Evolutionary conservation across 2,329 filamentous ascomycete species (phyloP).

Genomic region (Tricladium varicosporioides): DNA sequence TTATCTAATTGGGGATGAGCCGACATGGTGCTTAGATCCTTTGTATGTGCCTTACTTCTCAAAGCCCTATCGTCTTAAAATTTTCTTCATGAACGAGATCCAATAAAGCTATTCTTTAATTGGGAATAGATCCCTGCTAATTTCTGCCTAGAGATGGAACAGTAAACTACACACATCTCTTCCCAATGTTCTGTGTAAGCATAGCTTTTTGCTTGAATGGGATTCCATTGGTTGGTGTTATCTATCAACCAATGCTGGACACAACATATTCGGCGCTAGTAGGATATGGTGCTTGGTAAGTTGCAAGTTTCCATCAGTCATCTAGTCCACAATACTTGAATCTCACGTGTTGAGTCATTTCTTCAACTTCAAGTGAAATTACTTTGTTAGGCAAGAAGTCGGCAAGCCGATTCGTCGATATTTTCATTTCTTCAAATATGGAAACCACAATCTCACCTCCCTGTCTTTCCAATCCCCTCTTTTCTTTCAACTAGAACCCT

Average conservation of each 20-base stretch:
- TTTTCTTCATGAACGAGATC: too few relatives aligned
- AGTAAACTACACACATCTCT: slow-evolving; percentile 78
- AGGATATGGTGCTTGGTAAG: slow-evolving; percentile 61
- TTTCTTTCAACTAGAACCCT: background rate
- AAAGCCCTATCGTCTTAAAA: too few relatives aligned
- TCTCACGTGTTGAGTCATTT: too few relatives aligned
- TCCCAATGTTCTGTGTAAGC: slow-evolving; percentile 79
- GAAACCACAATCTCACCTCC: background rate
- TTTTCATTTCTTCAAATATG: background rate
- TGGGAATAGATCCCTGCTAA: too few relatives aligned
- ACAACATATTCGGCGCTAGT: slow-evolving; percentile 68
- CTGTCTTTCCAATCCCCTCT: background rate
- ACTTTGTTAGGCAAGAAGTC: too few relatives aligned
- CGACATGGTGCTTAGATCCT: slow-evolving; percentile 77
- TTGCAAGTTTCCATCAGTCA: background rate
- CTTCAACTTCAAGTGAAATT: too few relatives aligned
- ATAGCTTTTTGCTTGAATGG: slow-evolving; percentile 65
- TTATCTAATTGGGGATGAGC: slow-evolving; percentile 62
- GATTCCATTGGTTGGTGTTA: slow-evolving; percentile 64
- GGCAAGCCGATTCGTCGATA: background rate
- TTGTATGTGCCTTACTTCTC: slow-evolving; percentile 36
- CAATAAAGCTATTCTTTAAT: too few relatives aligned
- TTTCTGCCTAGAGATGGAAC: slow-evolving; percentile 54
- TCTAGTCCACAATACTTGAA: too few relatives aligned
- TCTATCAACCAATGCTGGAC: slow-evolving; percentile 68